Evolutionary conservation across 768 basidiomycete genomes (phyloP).

Genomic region (Xerocomellus dryophilus): DNA sequence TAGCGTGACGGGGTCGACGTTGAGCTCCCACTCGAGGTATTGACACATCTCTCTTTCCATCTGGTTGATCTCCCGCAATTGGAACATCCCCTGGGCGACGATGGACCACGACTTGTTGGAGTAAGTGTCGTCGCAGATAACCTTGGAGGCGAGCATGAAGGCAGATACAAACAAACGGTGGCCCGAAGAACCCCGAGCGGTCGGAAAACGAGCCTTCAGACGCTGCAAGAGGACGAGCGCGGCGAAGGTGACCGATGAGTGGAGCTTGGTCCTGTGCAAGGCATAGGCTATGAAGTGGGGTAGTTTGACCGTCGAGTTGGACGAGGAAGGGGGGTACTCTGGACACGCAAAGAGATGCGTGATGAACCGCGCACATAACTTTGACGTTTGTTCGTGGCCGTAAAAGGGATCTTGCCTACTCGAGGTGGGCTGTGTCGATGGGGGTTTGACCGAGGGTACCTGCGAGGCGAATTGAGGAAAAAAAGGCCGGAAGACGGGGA

Average conservation of each 20-base stretch:
- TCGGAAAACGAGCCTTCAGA: constrained; percentile 69
- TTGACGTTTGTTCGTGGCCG: constrained; percentile 72
- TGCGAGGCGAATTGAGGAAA: constrained; percentile 5
- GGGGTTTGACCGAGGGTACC: constrained; percentile 28
- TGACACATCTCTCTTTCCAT: constrained; percentile 80
- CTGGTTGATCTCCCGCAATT: constrained; percentile 72
- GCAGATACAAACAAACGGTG: constrained; percentile 71
- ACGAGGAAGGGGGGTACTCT: constrained; percentile 59
- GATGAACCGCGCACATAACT: constrained; percentile 74
- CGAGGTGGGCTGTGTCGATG: constrained; percentile 29
- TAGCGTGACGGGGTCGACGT: constrained; percentile 63
- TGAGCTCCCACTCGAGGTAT: constrained; percentile 91
- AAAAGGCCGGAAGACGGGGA: not conserved
- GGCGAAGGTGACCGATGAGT: constrained; percentile 45
- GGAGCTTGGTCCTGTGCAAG: constrained; percentile 63
- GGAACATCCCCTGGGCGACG: constrained; percentile 86
- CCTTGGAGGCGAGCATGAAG: constrained; percentile 71
- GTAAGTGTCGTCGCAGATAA: constrained; percentile 93
- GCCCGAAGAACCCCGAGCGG: constrained; percentile 71
- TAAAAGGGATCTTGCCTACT: constrained; percentile 30
- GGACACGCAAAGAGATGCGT: constrained; percentile 85
- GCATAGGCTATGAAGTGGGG: constrained; percentile 68
- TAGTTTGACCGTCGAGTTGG: constrained; percentile 34
- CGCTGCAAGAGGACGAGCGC: constrained; percentile 53
- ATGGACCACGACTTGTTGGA: constrained; percentile 92